Evolutionary conservation across 73 alveolate species (phyloP), one percentile per base, ranked within the genome.

Genomic region (Breviolum minutum): DNA sequence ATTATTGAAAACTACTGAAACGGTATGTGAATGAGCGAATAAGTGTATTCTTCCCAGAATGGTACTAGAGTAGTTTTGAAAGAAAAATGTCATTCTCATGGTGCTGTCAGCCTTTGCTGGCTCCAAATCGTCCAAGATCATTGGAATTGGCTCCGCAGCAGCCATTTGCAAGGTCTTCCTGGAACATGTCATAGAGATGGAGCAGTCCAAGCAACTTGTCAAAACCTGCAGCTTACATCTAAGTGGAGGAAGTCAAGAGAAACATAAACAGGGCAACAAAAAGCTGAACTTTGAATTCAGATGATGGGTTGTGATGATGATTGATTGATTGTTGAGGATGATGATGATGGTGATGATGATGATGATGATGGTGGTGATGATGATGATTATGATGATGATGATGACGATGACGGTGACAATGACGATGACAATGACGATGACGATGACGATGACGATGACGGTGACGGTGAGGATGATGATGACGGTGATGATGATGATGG

Each of bases 171-270:
- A 88, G 95, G 81, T 68, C 32, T 88, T 88, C 70, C 22, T 29
- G 84, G 95, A 88, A 26, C 95, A 88, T 71, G 79, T 13, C 95
- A 48, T 88, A 11, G 95, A 88, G 95, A 69, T 88, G 8, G 95
- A 88, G 54, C 60, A 88, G 69, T 88, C 95, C 70, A 88, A 88
- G 95, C 84, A 19, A 20, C 76, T 40, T 8, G 82, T 63, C 54
- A 40, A 7, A 8, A 60, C 24, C 61, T 13, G 54, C 54, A 40
- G 54, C 20, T 76, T 76, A n/a, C 61, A 54, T 32, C 16, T 76
- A 6, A 13, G 54, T 19, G 79, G 19, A 19, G 19, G 26, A 24
- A 24, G 79, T 69, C 26, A 19, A 69, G 79, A 24, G 79, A 19
- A 74, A 20, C 27, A 10, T 1, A 13, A 10, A 40, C 12, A 24